Evolutionary conservation across 768 basidiomycete genomes (phyloP), one percentile per base, ranked within the genome.

Genomic region (Amanita brunnescens): DNA sequence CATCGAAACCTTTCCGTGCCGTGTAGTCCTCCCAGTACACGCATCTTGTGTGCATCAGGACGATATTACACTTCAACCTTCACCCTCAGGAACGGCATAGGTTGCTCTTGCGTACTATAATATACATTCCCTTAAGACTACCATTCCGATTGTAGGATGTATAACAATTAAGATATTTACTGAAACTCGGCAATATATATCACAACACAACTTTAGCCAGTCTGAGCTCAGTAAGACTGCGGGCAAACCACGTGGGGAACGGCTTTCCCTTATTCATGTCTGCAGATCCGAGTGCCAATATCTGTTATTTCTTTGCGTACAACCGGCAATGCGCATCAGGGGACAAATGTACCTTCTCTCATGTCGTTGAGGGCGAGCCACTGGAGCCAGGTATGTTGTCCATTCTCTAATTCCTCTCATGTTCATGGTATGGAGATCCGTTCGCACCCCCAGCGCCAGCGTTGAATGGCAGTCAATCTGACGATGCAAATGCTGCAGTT

Each of bases 291-390:
- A 44, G n/a, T n/a, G 18, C 24, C 34, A 23, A 30, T 29, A 6
- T 40, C 39, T 47, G 45, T 35, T 24, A 18, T 8, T 53, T 53
- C 45, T 53, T 26, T 41, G 14, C 21, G 9, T 44, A 35, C 33
- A 21, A 30, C 20, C 44, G 39, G 6, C 8, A 45, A 13, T 53
- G 52, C 47, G 21, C 13, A 14, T n/a, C 14, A 12, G 52, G 52
- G 29, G 37, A 46, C 16, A 34, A 42, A 38, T 53, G 52, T 26
- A n/a, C 44, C 14, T 53, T 52, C 42, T 20, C 43, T n/a, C 51
- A 52, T n/a, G 20, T 13, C 18, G 41, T 21, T 8, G 21, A 49
- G 32, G 45, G 13, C 29, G 26, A 32, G 13, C 33, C 20, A 34
- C 18, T 29, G n/a, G 43, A 43, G 13, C 14, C 42, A 37, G 35